Conservation (phyloP, 2,329 filamentous ascomycete species). For the Piedraia hortae region DNA sequence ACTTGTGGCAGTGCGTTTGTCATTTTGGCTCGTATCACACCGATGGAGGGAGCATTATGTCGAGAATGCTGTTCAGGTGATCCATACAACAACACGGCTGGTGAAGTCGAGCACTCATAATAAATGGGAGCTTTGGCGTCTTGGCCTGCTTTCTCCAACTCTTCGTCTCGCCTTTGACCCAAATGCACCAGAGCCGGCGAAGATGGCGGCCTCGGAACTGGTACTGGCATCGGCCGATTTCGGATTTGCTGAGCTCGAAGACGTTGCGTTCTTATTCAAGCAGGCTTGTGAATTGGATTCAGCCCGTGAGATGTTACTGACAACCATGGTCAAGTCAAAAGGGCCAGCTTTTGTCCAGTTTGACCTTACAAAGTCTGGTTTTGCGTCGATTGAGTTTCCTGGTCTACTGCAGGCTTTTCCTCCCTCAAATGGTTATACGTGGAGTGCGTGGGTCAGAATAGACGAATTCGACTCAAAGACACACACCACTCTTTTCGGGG, state of each 20-base stretch:
- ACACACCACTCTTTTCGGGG: slow-evolving; percentile 87
- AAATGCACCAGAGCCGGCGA: slow-evolving; percentile 1
- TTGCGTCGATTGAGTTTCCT: slow-evolving; percentile 68
- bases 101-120: slow-evolving; percentile 4
- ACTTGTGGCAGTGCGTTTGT: slow-evolving; percentile 1
- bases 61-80: not conserved
- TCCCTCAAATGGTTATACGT: slow-evolving; percentile 60
- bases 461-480: slow-evolving; percentile 60
- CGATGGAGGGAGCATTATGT: not conserved
- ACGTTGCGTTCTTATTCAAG: slow-evolving; percentile 51
- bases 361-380: slow-evolving; percentile 66
- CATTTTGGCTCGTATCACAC: not conserved
- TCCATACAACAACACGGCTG: not conserved
- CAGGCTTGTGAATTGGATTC: slow-evolving; percentile 23
- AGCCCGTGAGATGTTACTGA: slow-evolving; percentile 41
- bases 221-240: slow-evolving; percentile 37
- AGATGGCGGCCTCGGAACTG: slow-evolving; percentile 2
- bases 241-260: slow-evolving; percentile 54
- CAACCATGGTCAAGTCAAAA: slow-evolving; percentile 45
- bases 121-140: slow-evolving; percentile 6
- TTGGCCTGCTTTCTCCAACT: slow-evolving; percentile 3
- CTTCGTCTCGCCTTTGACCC: slow-evolving; percentile 1
- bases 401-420: slow-evolving; percentile 70
- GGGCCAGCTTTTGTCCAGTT: slow-evolving; percentile 76
- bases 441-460: slow-evolving; percentile 68